Conservation (phyloP, 306 rosid genomes). For the Vigna reflexopilosa region DNA sequence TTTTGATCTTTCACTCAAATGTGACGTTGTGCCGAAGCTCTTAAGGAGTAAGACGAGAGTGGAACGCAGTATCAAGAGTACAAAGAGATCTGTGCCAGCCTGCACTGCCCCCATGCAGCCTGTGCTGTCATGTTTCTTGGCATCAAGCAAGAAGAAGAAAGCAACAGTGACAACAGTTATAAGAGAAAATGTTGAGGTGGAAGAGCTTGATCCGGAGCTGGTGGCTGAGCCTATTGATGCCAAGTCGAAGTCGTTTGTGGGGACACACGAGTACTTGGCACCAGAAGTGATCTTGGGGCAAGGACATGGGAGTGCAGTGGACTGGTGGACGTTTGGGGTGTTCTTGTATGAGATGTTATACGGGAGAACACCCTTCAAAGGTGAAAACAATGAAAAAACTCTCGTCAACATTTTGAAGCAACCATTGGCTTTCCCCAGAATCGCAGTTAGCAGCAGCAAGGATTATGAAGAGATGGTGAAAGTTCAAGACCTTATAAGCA, state of each 20-base stretch:
- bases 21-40: constrained; percentile 89
- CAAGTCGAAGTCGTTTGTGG: constrained; percentile 84
- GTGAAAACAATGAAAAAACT: constrained; percentile 92
- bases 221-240: constrained; percentile 93
- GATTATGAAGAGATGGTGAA: constrained; percentile 84
- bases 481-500: constrained; percentile 81
- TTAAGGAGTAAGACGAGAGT: constrained; percentile 52
- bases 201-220: constrained; percentile 66
- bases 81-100: constrained; percentile 54
- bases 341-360: constrained; percentile 88
- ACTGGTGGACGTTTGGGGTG: constrained; percentile 98
- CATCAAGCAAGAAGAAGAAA: constrained; percentile 61
- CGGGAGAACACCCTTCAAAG: constrained; percentile 93
- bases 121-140: constrained; percentile 79
- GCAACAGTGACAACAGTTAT: constrained; percentile 62
- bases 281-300: constrained; percentile 95
- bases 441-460: constrained; percentile 58
- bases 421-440: constrained; percentile 78
- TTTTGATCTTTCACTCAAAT: constrained; percentile 92
- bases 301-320: constrained; percentile 97
- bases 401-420: constrained; percentile 76
- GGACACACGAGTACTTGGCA: constrained; percentile 93
- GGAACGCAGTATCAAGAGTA: constrained; percentile 45
- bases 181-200: constrained; percentile 58
- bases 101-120: constrained; percentile 88